Base-by-base conservation (phyloP, 2,329 filamentous ascomycete genomes). In the Penicillium frequentans region DNA sequence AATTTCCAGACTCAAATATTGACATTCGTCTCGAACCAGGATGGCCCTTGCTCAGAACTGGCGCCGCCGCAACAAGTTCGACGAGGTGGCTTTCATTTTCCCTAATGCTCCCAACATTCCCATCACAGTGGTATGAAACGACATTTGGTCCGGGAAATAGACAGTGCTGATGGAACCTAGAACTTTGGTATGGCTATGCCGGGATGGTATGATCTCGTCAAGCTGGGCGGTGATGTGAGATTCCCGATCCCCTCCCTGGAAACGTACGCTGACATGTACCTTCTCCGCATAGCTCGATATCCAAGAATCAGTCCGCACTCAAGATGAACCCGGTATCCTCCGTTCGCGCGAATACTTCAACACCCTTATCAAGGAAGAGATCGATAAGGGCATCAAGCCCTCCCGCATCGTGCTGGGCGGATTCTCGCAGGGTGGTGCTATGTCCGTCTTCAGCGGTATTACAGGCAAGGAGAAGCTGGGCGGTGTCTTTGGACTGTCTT, bases 51-150 rank as follows among this genome's bases (percentile, higher is more conserved):
- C 95, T 31, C 88, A 96, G 79, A 91, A 93, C 75, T 97, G 90
- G 89, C 87, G 91, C 54, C 83, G 88, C 33, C 84, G 90, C 51
- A 84, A 86, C 73, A 88, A 88, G 70, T 91, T 98, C 62, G 86
- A 92, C 56, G 90, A 97, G 76, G 90, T 96, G 73, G 90, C 93
- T 71, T 98, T 98, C 75, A 86, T 99, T 70, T 88, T 99, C 74
- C 95, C 95, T 16, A 90, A 96, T 78, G 95, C 95, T 27, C 92
- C 93, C 5, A 78, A 76, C 37, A 95, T 96, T 53, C 91, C 92
- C 31, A 91, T 97, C 71, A 93, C 91, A n/a, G 81, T 87, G 67
- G 89, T 91, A 77, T 69, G 84, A 77, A 31, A n/a, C 11, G 21
- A 7, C 26, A 19, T 11, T 5, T 27, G 10, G 11, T 31, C 24